phyloP scores from a whole-genome alignment of 768 basidiomycete species.

The Calocybe indica region DNA sequence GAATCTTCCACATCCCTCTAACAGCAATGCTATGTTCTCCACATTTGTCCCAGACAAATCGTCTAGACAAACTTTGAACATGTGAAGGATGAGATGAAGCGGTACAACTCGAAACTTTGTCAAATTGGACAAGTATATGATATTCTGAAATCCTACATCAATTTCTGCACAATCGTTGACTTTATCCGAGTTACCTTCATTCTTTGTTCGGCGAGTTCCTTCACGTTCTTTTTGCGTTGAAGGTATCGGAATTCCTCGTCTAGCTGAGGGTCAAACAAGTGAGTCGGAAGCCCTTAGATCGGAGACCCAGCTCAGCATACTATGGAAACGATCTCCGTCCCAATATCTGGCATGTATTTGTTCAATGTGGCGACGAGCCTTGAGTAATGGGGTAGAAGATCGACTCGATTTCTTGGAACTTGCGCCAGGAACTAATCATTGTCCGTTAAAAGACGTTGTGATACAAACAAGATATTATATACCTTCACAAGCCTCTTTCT shows the following conservation, averaged over 20 bases:
- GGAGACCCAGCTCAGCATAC: slow-evolving; percentile 40
- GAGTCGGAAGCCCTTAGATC: neutral
- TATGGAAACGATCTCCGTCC: slow-evolving; percentile 70
- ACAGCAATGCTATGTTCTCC: slow-evolving; percentile 84
- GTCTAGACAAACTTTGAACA: slow-evolving; percentile 95
- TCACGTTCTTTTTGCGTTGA: slow-evolving; percentile 89
- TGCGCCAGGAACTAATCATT: slow-evolving; percentile 66
- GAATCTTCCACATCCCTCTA: slow-evolving; percentile 94
- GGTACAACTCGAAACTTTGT: slow-evolving; percentile 96
- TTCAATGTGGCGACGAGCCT: slow-evolving; percentile 84
- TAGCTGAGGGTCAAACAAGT: slow-evolving; percentile 43
- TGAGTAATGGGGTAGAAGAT: slow-evolving; percentile 91
- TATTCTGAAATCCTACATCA: slow-evolving; percentile 51
- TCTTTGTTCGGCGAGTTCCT: slow-evolving; percentile 81
- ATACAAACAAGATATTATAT: neutral
- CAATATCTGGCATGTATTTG: slow-evolving; percentile 92
- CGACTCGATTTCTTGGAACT: slow-evolving; percentile 82
- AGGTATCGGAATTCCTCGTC: slow-evolving; percentile 97
- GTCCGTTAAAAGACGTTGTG: slow-evolving; percentile 1
- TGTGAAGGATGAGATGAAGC: slow-evolving; percentile 86
- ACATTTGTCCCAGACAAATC: slow-evolving; percentile 92
- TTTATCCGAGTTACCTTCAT: slow-evolving; percentile 53
- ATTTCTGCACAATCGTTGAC: neutral
- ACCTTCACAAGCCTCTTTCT: slow-evolving; percentile 89
- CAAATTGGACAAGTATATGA: slow-evolving; percentile 80